A percentile compares a stretch with the other conserved stretches of the same genome.
Conservation (phyloP, 805 yeast species). For the Wickerhamiella nectarea region DNA sequence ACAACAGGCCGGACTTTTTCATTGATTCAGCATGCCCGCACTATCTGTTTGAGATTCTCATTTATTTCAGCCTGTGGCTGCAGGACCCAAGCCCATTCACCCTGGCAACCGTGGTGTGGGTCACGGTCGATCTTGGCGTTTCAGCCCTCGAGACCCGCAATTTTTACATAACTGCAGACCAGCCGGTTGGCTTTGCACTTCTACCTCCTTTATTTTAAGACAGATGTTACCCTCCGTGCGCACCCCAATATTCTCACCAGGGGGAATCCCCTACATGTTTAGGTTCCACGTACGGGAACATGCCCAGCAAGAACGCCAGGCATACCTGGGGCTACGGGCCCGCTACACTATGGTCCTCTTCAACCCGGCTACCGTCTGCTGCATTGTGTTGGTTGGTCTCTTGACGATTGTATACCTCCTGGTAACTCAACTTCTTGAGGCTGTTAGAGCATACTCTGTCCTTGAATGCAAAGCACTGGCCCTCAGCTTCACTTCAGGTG, state of each 20-base stretch:
- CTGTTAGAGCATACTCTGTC: slow-evolving; percentile 3
- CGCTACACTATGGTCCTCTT: slow-evolving; percentile 12
- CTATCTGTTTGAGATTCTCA: slow-evolving; percentile 43
- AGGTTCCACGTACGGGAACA: slow-evolving; percentile 3
- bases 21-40: slow-evolving; percentile 45
- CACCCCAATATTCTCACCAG: slow-evolving; percentile 3
- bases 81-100: slow-evolving; percentile 14
- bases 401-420: slow-evolving; percentile 10
- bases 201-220: slow-evolving; percentile 12
- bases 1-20: slow-evolving; percentile 35
- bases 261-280: slow-evolving; percentile 9
- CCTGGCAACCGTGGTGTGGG: slow-evolving; percentile 23
- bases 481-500: background rate
- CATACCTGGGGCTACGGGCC: slow-evolving; percentile 16
- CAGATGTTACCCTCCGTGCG: slow-evolving; percentile 1
- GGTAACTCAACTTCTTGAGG: background rate
- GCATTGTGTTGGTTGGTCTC: slow-evolving; percentile 11
- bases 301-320: slow-evolving; percentile 8
- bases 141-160: slow-evolving; percentile 37
- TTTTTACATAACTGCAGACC: slow-evolving; percentile 28
- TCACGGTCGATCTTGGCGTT: slow-evolving; percentile 32
- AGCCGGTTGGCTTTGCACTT: slow-evolving; percentile 9
- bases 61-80: slow-evolving; percentile 30
- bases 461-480: slow-evolving; percentile 5
- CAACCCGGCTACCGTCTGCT: slow-evolving; percentile 15